phyloP scores from a whole-genome alignment of 73 alveolate species.

The Paramecium pentaurelia region DNA sequence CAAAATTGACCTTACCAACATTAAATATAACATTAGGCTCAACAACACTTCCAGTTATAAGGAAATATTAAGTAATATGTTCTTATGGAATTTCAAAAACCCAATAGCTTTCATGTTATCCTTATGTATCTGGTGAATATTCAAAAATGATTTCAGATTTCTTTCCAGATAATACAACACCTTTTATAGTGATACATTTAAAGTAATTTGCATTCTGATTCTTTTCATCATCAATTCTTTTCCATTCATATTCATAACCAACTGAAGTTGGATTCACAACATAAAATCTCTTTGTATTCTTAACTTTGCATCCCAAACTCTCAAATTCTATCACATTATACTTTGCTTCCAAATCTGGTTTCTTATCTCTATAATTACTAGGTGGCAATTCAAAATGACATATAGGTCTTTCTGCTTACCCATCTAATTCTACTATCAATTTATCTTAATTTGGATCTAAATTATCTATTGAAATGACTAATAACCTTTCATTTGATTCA shows the following conservation, averaged over 20 bases:
- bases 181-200: constrained; percentile 95
- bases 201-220: constrained; percentile 71
- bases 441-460: constrained; percentile 88
- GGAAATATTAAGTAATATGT: constrained; percentile 94
- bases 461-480: constrained; percentile 84
- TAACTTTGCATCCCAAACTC: constrained; percentile 96
- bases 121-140: constrained; percentile 97
- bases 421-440: constrained; percentile 91
- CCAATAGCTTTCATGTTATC: constrained; percentile 98
- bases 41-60: constrained; percentile 96
- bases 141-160: constrained; percentile 98
- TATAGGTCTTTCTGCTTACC: constrained; percentile 96
- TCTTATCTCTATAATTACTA: constrained; percentile 86
- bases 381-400: constrained; percentile 97
- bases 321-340: constrained; percentile 94
- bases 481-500: constrained; percentile 87
- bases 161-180: constrained; percentile 98
- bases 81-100: constrained; percentile 94
- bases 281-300: constrained; percentile 97
- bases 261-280: constrained; percentile 99
- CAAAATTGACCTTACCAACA: constrained; percentile 97
- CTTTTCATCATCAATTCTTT: constrained; percentile 73
- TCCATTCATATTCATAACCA: constrained; percentile 99
- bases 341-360: constrained; percentile 84
- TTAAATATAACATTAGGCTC: constrained; percentile 98